Evolutionary conservation across 768 basidiomycete species (phyloP).

Genomic region (Kwoniella botswanensis): DNA sequence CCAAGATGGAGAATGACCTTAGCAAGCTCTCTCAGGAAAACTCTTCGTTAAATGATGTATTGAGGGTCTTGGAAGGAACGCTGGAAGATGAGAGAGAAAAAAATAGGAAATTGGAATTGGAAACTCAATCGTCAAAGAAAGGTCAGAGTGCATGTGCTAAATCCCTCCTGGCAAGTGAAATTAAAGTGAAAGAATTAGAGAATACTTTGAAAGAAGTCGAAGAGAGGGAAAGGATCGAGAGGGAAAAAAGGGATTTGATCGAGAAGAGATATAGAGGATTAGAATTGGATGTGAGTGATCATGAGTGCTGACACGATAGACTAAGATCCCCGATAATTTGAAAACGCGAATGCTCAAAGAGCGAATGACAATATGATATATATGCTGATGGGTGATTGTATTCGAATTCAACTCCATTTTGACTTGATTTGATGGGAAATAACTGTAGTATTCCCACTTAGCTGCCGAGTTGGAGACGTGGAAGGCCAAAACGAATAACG

Average conservation of each 20-base stretch:
- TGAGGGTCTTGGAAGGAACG: background rate
- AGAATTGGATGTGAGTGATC: conserved; percentile 16
- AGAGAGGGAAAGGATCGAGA: conserved; percentile 13
- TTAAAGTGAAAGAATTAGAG: conserved; percentile 12
- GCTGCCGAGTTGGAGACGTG: too few species aligned
- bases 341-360: background rate
- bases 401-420: too few species aligned
- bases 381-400: too few species aligned
- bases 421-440: background rate
- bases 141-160: conserved; percentile 31
- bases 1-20: background rate
- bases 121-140: conserved; percentile 17
- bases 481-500: background rate
- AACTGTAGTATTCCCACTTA: background rate
- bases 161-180: background rate
- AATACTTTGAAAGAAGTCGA: conserved; percentile 4
- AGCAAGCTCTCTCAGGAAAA: background rate
- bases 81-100: conserved; percentile 18
- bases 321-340: background rate
- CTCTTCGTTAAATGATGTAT: background rate
- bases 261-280: conserved; percentile 4
- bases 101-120: conserved; percentile 9
- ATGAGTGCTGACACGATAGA: background rate
- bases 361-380: too few species aligned
- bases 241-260: conserved; percentile 3